These are phyloP conservation scores for Gelatoporia subvermispora DNA, from an alignment of 768 basidiomycete genomes.

Conservation along the genomic window DNA sequence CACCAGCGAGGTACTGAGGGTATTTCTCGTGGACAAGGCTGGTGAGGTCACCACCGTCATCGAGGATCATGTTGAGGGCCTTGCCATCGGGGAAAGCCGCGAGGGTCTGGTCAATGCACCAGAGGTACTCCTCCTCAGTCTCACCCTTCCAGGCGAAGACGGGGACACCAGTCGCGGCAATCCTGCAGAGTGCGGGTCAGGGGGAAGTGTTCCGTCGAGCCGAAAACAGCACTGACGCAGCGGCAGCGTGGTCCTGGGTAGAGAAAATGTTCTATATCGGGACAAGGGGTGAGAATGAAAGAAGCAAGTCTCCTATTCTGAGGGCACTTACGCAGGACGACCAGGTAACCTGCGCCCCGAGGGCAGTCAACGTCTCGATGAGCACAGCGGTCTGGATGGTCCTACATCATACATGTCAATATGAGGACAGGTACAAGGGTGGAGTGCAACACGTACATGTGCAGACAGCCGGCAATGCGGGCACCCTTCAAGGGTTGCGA, in stretches of 20 bases:
- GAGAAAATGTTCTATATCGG: constrained; percentile 90
- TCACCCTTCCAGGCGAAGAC: constrained; percentile 99
- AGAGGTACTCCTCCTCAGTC: constrained; percentile 96
- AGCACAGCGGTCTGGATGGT: constrained; percentile 98
- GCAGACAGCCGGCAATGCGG: constrained; percentile 95
- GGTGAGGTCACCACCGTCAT: constrained; percentile 98
- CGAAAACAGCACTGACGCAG: constrained; percentile 59
- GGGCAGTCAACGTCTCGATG: constrained; percentile 92
- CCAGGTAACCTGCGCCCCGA: constrained; percentile 98
- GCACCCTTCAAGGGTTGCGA: constrained; percentile 88
- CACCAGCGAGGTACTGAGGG: constrained; percentile 81
- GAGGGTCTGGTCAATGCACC: constrained; percentile 97
- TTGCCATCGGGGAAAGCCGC: constrained; percentile 81
- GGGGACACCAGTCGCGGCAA: constrained; percentile 96
- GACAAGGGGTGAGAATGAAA: background rate
- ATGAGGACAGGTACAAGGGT: background rate
- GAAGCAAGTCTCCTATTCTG: background rate
- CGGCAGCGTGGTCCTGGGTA: constrained; percentile 98
- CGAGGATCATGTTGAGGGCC: constrained; percentile 96
- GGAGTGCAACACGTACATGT: constrained; percentile 61
- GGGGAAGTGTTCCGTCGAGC: background rate
- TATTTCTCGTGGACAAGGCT: constrained; percentile 93
- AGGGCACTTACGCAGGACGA: constrained; percentile 80
- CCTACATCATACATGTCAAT: constrained; percentile 41
- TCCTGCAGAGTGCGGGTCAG: constrained; percentile 40